Evolutionary conservation across 257 asterid genomes (phyloP).

Genomic region (Solanum medicagineum): DNA sequence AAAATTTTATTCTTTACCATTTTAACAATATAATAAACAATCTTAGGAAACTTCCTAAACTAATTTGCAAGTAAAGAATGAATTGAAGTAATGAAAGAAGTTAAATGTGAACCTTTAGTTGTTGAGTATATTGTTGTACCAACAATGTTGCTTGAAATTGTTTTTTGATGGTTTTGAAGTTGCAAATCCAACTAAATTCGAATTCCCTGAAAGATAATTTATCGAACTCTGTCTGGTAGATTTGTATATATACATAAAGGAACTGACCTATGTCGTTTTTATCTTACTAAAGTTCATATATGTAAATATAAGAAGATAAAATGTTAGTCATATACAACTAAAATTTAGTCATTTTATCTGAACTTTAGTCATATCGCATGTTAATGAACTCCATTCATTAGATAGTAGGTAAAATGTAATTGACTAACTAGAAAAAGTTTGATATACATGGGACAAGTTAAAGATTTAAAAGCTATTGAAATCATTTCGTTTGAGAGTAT

Average conservation of each 20-base stretch:
- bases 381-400: background rate
- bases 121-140: slow-evolving; percentile 5
- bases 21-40: background rate
- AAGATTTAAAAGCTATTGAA: background rate
- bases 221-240: background rate
- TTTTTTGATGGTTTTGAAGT: slow-evolving; percentile 8
- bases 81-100: background rate
- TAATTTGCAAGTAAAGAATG: background rate
- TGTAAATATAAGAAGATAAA: background rate
- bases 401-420: background rate
- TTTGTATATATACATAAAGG: no score
- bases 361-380: background rate
- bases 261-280: background rate
- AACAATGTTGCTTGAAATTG: background rate
- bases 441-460: background rate
- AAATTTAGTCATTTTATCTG: no score
- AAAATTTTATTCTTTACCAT: background rate
- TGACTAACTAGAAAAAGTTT: background rate
- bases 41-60: background rate
- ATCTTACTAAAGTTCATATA: background rate
- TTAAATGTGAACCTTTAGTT: background rate
- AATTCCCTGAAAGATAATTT: slow-evolving; percentile 11
- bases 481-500: background rate
- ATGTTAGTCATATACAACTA: background rate
- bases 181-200: background rate